These are phyloP conservation scores for Ceratocystis eucalypticola DNA, from an alignment of 2,329 filamentous ascomycete species.

Conservation along the genomic window DNA sequence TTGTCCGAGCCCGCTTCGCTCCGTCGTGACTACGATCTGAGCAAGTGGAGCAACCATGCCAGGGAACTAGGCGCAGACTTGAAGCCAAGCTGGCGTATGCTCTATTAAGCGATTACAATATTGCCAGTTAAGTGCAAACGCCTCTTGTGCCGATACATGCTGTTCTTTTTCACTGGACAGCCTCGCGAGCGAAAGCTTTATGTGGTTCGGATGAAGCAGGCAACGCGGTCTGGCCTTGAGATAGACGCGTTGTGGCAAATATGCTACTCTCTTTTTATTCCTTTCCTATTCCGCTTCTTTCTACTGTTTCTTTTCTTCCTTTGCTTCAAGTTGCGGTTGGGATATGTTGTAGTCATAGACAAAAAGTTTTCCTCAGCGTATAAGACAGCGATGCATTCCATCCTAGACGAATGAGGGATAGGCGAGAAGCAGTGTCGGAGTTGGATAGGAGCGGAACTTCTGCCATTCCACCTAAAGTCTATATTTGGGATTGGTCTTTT, in stretches of 20 bases:
- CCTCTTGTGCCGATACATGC: not conserved
- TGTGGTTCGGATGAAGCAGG: constrained; percentile 18
- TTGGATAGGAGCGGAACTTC: constrained; percentile 3
- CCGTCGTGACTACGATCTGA: constrained; percentile 51
- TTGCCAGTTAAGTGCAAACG: not conserved
- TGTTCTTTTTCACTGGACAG: not conserved
- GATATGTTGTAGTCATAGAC: not conserved
- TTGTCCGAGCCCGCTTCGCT: constrained; percentile 54
- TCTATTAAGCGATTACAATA: not conserved
- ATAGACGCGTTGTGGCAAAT: constrained; percentile 14
- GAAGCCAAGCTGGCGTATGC: constrained; percentile 6
- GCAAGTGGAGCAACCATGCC: constrained; percentile 22
- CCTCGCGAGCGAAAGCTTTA: constrained; percentile 15
- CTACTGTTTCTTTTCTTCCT: not conserved
- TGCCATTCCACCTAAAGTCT: constrained; percentile 12
- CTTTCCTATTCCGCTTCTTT: not conserved
- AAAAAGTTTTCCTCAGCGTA: not conserved
- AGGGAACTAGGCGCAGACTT: not conserved
- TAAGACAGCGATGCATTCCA: too few relatives aligned
- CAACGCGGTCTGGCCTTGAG: constrained; percentile 12
- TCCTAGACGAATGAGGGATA: not conserved
- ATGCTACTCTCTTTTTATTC: constrained; percentile 7
- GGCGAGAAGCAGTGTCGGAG: not conserved
- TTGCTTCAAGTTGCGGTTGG: not conserved
- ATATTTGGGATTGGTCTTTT: constrained; percentile 11